Conservation (phyloP, 2,329 filamentous ascomycete species). For the Penicillium thymicola region DNA sequence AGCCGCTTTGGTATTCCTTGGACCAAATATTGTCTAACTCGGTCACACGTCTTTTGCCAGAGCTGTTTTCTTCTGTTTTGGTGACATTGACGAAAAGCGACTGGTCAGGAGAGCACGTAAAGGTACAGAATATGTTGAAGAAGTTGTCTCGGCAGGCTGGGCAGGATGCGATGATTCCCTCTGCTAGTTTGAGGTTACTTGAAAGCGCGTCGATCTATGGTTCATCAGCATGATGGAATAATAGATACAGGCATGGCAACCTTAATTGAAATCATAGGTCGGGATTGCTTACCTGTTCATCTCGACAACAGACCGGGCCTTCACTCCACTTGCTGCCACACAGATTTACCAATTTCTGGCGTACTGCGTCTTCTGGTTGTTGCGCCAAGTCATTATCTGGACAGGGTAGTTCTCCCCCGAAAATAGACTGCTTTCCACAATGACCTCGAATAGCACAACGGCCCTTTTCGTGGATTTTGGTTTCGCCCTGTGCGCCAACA, state of each 20-base stretch:
- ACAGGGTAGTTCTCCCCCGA: slow-evolving; percentile 85
- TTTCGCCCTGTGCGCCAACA: slow-evolving; percentile 33
- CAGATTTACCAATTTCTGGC: slow-evolving; percentile 74
- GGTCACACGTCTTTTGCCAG: slow-evolving; percentile 65
- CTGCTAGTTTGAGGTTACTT: slow-evolving; percentile 80
- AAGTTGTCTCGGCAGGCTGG: slow-evolving; percentile 98
- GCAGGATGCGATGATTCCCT: slow-evolving; percentile 85
- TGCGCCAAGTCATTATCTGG: slow-evolving; percentile 82
- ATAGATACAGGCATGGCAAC: too few species aligned
- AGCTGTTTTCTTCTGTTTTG: slow-evolving; percentile 56
- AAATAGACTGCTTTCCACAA: slow-evolving; percentile 87
- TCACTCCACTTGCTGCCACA: slow-evolving; percentile 85
- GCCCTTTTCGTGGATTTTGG: slow-evolving; percentile 72
- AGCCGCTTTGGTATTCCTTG: slow-evolving; percentile 75
- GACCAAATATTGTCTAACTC: slow-evolving; percentile 89
- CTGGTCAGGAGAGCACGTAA: slow-evolving; percentile 96
- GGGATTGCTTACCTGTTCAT: slow-evolving; percentile 60
- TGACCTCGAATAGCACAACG: slow-evolving; percentile 87
- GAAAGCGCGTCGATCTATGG: slow-evolving; percentile 71
- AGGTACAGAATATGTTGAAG: slow-evolving; percentile 96
- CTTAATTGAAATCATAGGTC: neutral
- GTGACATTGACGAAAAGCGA: slow-evolving; percentile 95
- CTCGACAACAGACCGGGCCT: slow-evolving; percentile 78
- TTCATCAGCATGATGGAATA: slow-evolving; percentile 14
- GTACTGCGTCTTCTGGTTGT: slow-evolving; percentile 67